Evolutionary conservation across 305 asterid genomes (phyloP).

Genomic region (Fraxinus xanthoxyloides): DNA sequence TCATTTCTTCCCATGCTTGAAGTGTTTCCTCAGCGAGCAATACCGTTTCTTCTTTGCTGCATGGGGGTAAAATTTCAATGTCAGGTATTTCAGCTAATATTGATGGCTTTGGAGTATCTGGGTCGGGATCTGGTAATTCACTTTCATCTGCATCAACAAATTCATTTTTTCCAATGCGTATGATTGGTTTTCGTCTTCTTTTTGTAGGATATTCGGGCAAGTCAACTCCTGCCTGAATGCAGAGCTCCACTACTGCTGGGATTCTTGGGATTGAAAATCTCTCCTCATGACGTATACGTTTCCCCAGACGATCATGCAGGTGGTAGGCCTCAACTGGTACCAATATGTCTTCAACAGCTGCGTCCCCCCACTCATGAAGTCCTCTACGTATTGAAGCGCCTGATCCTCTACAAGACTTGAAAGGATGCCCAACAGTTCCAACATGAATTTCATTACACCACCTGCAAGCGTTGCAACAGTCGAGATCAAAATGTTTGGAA

Average conservation of each 20-base stretch:
- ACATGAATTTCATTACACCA: constrained; percentile 90
- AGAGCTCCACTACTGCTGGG: constrained; percentile 88
- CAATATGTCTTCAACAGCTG: constrained; percentile 71
- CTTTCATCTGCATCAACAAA: constrained; percentile 90
- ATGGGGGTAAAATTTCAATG: constrained; percentile 54
- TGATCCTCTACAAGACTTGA: constrained; percentile 86
- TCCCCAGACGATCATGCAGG: constrained; percentile 82
- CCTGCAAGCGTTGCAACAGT: constrained; percentile 40
- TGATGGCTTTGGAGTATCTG: constrained; percentile 53
- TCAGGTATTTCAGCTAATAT: constrained; percentile 50
- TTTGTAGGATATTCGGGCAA: constrained; percentile 81
- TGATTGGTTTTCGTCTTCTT: constrained; percentile 85
- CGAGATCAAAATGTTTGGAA: constrained; percentile 3
- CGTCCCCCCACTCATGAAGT: constrained; percentile 75
- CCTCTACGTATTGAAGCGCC: constrained; percentile 68
- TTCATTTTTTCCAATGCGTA: constrained; percentile 76
- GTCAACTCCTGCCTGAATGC: constrained; percentile 95
- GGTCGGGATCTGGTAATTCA: constrained; percentile 76
- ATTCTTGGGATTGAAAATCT: constrained; percentile 80
- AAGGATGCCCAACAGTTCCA: constrained; percentile 83
- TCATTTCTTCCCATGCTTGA: constrained; percentile 82
- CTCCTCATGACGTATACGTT: constrained; percentile 74
- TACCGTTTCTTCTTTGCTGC: constrained; percentile 48
- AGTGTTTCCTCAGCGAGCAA: constrained; percentile 80
- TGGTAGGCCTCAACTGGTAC: constrained; percentile 75